Evolutionary conservation across 345 rosid species (phyloP).

Genomic region (Psidium guajava): DNA sequence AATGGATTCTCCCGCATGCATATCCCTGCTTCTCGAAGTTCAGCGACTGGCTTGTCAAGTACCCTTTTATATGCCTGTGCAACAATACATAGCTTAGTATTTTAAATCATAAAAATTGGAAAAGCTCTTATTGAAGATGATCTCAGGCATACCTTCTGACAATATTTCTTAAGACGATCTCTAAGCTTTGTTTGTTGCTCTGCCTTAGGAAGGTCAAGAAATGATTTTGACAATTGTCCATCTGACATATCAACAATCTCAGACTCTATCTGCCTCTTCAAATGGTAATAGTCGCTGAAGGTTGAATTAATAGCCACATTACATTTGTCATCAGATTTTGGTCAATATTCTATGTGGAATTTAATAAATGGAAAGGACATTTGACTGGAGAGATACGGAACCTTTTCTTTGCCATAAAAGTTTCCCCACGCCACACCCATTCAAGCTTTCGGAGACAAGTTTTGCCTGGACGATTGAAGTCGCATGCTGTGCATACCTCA

Average conservation of each 20-base stretch:
- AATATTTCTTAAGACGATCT: conserved; percentile 78
- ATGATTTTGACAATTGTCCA: conserved; percentile 57
- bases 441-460: conserved; percentile 91
- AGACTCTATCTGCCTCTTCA: conserved; percentile 92
- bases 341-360: neutral
- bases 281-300: conserved; percentile 83
- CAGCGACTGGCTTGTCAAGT: conserved; percentile 80
- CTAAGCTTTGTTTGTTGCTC: conserved; percentile 75
- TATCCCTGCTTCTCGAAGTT: conserved; percentile 94
- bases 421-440: conserved; percentile 99
- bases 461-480: conserved; percentile 91
- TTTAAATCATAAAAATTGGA: neutral
- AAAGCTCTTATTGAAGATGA: conserved; percentile 2
- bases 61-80: conserved; percentile 74
- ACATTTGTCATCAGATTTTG: neutral
- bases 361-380: neutral
- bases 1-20: conserved; percentile 98
- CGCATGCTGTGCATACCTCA: conserved; percentile 92
- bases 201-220: conserved; percentile 72
- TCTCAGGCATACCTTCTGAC: conserved; percentile 59
- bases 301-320: neutral
- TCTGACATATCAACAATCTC: conserved; percentile 59
- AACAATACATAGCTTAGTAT: conserved; percentile 10
- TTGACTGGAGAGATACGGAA: conserved; percentile 3
- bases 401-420: conserved; percentile 82